phyloP scores from a whole-genome alignment of 164 flowering plant species.

The Umbilicus rupestris region DNA sequence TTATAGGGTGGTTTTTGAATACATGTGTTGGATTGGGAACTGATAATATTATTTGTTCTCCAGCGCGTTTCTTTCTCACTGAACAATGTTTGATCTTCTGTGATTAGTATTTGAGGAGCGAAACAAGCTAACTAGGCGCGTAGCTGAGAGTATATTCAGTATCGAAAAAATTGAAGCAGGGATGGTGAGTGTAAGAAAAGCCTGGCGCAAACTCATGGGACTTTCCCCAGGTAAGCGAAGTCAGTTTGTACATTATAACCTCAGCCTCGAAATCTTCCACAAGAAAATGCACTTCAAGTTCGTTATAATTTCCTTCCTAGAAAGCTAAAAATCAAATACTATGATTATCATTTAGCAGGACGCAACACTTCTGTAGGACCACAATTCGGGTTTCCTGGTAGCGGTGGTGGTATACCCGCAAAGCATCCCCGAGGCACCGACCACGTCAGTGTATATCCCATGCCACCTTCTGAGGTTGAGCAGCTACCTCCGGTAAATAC shows the following conservation, averaged over 20 bases:
- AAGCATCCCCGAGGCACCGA: neutral
- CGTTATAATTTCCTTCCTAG: neutral
- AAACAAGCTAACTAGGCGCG: neutral
- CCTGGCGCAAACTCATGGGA: conserved; percentile 6
- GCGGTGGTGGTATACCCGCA: neutral
- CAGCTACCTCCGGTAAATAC: neutral
- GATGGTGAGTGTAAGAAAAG: conserved; percentile 8
- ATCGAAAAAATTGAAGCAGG: neutral
- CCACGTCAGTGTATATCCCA: neutral
- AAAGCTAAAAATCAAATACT: neutral
- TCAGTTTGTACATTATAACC: neutral
- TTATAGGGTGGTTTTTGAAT: neutral
- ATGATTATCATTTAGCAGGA: neutral
- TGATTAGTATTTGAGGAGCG: neutral
- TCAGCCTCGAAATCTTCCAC: neutral
- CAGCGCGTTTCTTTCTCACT: neutral
- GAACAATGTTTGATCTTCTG: neutral
- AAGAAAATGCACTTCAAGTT: neutral
- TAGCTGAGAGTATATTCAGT: neutral
- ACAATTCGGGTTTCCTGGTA: neutral
- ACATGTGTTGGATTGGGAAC: neutral
- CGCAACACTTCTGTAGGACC: neutral
- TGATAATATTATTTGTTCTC: neutral
- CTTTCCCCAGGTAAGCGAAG: neutral
- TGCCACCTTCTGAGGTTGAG: neutral